These are phyloP conservation scores for Zychaea mexicana DNA, from an alignment of 371 early-diverging fungal species.

Conservation along the genomic window DNA sequence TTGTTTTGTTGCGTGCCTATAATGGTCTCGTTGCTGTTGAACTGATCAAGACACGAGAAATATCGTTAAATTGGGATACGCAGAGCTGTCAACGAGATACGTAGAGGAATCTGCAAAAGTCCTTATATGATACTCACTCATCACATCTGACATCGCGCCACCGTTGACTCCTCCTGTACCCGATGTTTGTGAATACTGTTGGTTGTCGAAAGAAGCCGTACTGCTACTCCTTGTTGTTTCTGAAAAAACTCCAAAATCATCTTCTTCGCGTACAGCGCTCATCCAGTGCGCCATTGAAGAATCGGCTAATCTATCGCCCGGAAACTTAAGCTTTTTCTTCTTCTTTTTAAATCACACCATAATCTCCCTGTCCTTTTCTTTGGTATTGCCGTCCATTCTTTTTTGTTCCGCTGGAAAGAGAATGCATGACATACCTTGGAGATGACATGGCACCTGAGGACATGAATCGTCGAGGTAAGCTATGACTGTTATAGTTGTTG, in stretches of 20 bases:
- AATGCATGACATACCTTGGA: no score
- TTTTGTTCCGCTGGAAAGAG: no score
- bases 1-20: not conserved
- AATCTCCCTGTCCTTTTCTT: not conserved
- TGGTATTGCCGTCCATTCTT: no score
- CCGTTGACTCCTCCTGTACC: no score
- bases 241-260: not conserved
- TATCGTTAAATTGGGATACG: no score
- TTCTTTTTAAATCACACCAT: no score
- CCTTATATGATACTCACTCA: no score
- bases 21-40: conserved; percentile 9
- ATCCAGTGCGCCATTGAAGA: not conserved
- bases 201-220: not conserved
- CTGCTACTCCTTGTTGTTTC: conserved; percentile 1
- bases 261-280: not conserved
- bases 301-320: not conserved
- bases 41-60: no score
- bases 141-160: not conserved
- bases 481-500: not conserved
- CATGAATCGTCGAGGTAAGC: not conserved
- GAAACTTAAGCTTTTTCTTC: no score
- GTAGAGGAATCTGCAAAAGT: no score
- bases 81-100: no score
- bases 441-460: not conserved
- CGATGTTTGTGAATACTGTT: not conserved